Percentiles rank a stretch among this genome's conserved stretches.
Evolutionary conservation across 2,329 filamentous ascomycete species (phyloP).

Genomic region (Colletotrichum shisoi): DNA sequence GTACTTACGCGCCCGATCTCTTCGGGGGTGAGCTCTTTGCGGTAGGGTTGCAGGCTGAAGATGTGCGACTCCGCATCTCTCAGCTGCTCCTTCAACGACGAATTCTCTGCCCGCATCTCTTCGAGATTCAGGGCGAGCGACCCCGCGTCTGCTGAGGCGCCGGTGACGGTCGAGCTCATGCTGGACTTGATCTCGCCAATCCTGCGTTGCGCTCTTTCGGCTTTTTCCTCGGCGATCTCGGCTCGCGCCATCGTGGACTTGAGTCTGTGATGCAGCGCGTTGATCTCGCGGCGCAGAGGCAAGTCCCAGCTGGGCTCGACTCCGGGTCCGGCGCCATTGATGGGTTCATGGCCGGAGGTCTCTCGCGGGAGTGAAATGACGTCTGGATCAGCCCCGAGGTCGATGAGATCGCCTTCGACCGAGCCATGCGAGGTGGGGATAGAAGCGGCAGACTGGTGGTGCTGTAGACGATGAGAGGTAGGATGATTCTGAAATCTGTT

Average conservation of each 20-base stretch:
- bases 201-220: slow-evolving; percentile 43
- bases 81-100: slow-evolving; percentile 45
- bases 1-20: slow-evolving; percentile 49
- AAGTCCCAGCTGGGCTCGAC: background rate
- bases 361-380: slow-evolving; percentile 2
- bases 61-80: slow-evolving; percentile 52
- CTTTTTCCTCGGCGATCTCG: slow-evolving; percentile 47
- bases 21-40: slow-evolving; percentile 49
- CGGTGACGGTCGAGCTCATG: slow-evolving; percentile 42
- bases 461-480: background rate
- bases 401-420: slow-evolving; percentile 24
- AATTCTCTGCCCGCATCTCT: slow-evolving; percentile 45
- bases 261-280: slow-evolving; percentile 37
- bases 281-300: slow-evolving; percentile 40
- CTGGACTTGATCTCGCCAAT: slow-evolving; percentile 43
- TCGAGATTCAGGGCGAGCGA: slow-evolving; percentile 40
- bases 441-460: background rate
- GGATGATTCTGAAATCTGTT: slow-evolving; percentile 24
- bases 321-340: background rate
- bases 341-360: background rate
- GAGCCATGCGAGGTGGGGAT: background rate
- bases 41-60: slow-evolving; percentile 53
- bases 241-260: slow-evolving; percentile 17
- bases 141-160: slow-evolving; percentile 43
- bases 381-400: slow-evolving; percentile 19